Base-by-base conservation (phyloP, 345 rosid species). In the Ailanthus altissimus region DNA sequence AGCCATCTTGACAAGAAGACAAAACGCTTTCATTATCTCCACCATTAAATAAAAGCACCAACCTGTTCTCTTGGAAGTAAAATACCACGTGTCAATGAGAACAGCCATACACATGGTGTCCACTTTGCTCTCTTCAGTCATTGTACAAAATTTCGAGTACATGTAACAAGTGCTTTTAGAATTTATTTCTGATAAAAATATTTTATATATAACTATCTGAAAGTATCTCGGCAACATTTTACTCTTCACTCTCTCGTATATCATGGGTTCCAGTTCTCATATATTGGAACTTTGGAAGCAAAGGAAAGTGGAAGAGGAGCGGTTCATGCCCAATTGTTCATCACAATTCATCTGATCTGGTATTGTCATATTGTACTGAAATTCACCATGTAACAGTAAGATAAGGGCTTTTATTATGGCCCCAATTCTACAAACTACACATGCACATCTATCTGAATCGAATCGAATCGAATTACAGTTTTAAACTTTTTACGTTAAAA, bases 201-300 rank as follows among this genome's bases (percentile, higher is more conserved):
- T 32, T 32, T 32, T 32, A 1, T 32, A 32, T 32, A 32, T 32
- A 32, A 32, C 38, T 1, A 32, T 32, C 38, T 32, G 2, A 32
- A 32, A 32, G 38, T 32, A 32, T 32, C 38, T 53, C 2, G 50
- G 20, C 6, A 28, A 54, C 74, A 69, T 21, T 43, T 26, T 16
- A 23, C 7, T 49, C 8, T 9, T 16, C 8, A 26, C 51, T 8
- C 46, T 25, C 10, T 14, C 0, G 5, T n/a, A 54, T 67, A 20
- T 12, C 13, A 3, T 32, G 38, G 56, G 20, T 45, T 45, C 56
- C 12, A n/a, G 12, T 32, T 43, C n/a, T 49, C 42, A 49, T 26
- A 18, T 10, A 53, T 54, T 71, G 43, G 43, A 50, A 56, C 20
- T n/a, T n/a, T n/a, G n/a, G n/a, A n/a, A n/a, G 74, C 74, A 36